Conservation (phyloP, 129 eudicot genomes). For the Flaveria sonorensis region DNA sequence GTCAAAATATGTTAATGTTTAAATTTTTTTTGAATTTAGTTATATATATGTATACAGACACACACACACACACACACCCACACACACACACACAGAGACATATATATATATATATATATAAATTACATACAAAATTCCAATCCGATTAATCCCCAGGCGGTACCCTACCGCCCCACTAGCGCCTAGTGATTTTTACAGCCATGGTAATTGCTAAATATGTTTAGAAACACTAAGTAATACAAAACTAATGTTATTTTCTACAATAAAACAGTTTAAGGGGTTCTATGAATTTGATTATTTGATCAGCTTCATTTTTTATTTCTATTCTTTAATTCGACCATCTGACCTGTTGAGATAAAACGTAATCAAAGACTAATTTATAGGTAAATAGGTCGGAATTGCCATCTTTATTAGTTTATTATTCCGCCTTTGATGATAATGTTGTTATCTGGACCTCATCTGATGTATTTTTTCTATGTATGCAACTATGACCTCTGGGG, state of each 20-base stretch:
- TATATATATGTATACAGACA: no score
- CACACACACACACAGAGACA: no score
- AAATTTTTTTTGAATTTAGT: no score
- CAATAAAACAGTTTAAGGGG: neutral
- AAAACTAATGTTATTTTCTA: neutral
- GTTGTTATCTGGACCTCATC: conserved; percentile 23
- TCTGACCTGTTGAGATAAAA: neutral
- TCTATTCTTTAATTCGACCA: neutral
- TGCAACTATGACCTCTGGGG: conserved; percentile 28
- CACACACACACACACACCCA: no score
- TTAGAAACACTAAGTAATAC: neutral
- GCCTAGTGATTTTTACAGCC: no score
- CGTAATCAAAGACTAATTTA: neutral
- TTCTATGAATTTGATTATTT: neutral
- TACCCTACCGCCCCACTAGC: no score
- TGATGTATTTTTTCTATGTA: conserved; percentile 32
- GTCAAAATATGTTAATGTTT: no score
- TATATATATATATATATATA: no score
- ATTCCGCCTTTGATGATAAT: neutral
- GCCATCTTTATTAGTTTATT: neutral
- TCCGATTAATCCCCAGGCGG: no score
- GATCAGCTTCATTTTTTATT: neutral
- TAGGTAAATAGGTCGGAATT: neutral
- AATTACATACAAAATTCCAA: no score
- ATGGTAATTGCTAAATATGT: neutral